These are phyloP conservation scores for Populus ilicifolia DNA, from an alignment of 345 rosid species.

Conservation along the genomic window DNA sequence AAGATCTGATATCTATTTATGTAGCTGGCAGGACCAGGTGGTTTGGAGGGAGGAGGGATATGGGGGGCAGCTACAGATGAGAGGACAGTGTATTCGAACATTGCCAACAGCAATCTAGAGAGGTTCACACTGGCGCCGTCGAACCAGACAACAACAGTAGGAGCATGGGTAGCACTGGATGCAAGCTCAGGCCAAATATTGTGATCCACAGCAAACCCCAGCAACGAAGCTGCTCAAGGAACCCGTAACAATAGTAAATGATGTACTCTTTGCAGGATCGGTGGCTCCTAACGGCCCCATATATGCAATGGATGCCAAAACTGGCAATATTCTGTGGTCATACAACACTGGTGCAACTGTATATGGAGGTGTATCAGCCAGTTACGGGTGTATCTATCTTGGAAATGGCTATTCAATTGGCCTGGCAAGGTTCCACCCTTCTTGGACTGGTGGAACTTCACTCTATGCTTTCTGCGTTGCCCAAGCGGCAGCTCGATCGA, in stretches of 20 bases:
- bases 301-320: constrained; percentile 37
- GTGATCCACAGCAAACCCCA: constrained; percentile 43
- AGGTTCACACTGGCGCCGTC: constrained; percentile 39
- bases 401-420: constrained; percentile 37
- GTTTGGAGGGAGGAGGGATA: constrained; percentile 30
- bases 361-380: constrained; percentile 35
- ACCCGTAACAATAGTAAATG: constrained; percentile 36
- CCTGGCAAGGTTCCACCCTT: constrained; percentile 31
- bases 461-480: constrained; percentile 33
- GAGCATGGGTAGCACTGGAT: constrained; percentile 44
- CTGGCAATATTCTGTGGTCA: constrained; percentile 37
- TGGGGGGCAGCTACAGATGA: constrained; percentile 47
- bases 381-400: constrained; percentile 42
- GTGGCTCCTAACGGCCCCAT: constrained; percentile 40
- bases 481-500: background rate
- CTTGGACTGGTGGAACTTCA: constrained; percentile 44
- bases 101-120: constrained; percentile 28
- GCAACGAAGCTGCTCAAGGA: constrained; percentile 34
- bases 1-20: background rate
- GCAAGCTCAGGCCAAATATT: constrained; percentile 34
- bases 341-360: constrained; percentile 40
- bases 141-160: constrained; percentile 36
- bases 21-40: constrained; percentile 43
- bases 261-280: constrained; percentile 39
- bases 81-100: constrained; percentile 34